Conservation (phyloP, 352 stramenopile genomes). For the Globisporangium spinosum region DNA sequence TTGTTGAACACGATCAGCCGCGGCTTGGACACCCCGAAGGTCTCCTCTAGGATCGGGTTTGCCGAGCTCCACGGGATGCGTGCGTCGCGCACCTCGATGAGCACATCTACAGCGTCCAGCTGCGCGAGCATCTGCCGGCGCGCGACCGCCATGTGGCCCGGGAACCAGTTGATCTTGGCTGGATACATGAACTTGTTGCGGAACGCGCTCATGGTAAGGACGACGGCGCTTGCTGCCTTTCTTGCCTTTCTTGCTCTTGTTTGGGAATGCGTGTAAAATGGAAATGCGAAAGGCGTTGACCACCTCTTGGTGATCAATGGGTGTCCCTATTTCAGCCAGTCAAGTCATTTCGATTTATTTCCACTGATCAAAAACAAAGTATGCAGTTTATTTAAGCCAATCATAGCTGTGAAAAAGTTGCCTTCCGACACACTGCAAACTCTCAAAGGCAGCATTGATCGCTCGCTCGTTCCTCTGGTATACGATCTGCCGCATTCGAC, state of each 20-base stretch:
- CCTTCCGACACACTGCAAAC: not conserved
- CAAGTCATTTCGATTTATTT: not conserved
- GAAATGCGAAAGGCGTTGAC: not conserved
- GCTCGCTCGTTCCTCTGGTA: not conserved
- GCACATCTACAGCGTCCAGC: constrained; percentile 75
- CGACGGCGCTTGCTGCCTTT: not conserved
- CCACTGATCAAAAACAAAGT: not conserved
- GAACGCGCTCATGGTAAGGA: constrained; percentile 54
- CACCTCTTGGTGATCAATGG: constrained; percentile 11
- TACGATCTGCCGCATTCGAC: not conserved
- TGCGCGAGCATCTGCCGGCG: constrained; percentile 78
- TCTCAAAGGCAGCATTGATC: not conserved
- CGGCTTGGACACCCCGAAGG: constrained; percentile 73
- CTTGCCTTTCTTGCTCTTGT: not conserved
- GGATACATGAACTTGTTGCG: constrained; percentile 75
- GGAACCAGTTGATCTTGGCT: constrained; percentile 87
- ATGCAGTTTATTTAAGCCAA: not conserved
- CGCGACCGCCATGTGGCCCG: constrained; percentile 82
- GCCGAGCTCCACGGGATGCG: constrained; percentile 81
- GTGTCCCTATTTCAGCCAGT: constrained; percentile 21
- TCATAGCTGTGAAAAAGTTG: not conserved
- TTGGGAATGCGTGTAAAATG: constrained; percentile 1
- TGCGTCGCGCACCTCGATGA: constrained; percentile 83
- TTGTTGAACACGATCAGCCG: constrained; percentile 88
- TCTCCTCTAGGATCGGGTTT: constrained; percentile 76